Percentiles rank a stretch among this genome's conserved stretches.
Evolutionary conservation across 2,329 filamentous ascomycete genomes (phyloP).

Genomic region (Botrytis paeoniae): DNA sequence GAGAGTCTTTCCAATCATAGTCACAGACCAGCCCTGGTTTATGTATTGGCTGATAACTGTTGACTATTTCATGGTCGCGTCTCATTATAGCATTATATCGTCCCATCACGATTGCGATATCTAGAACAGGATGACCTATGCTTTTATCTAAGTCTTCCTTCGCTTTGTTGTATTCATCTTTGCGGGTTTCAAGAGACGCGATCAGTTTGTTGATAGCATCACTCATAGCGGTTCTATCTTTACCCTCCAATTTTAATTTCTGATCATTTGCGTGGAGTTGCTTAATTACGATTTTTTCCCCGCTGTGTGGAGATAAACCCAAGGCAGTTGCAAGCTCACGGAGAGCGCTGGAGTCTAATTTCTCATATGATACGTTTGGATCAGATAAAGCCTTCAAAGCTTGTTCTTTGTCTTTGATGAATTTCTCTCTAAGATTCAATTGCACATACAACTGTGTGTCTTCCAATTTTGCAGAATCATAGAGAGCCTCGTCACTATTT

Average conservation of each 20-base stretch:
- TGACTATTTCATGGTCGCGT: neutral
- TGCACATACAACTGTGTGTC: neutral
- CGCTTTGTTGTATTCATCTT: neutral
- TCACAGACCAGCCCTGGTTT: constrained; percentile 16
- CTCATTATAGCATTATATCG: neutral
- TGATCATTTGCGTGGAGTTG: neutral
- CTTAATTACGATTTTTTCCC: neutral
- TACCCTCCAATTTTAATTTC: neutral
- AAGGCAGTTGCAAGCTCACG: neutral
- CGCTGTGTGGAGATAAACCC: neutral
- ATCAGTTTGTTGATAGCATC: neutral
- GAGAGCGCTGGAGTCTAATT: neutral
- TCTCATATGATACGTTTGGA: constrained; percentile 1
- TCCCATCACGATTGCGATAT: neutral
- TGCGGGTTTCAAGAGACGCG: neutral
- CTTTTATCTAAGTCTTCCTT: constrained; percentile 20
- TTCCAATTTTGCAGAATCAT: constrained; percentile 1
- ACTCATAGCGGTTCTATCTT: neutral
- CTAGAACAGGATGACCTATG: constrained; percentile 23
- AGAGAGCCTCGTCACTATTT: constrained; percentile 22
- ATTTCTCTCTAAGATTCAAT: neutral
- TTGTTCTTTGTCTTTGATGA: neutral
- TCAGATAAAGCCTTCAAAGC: neutral
- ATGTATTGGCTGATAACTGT: neutral
- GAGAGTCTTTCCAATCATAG: constrained; percentile 28